Conservation (phyloP, 352 stramenopile species). For the Globisporangium perplexum region DNA sequence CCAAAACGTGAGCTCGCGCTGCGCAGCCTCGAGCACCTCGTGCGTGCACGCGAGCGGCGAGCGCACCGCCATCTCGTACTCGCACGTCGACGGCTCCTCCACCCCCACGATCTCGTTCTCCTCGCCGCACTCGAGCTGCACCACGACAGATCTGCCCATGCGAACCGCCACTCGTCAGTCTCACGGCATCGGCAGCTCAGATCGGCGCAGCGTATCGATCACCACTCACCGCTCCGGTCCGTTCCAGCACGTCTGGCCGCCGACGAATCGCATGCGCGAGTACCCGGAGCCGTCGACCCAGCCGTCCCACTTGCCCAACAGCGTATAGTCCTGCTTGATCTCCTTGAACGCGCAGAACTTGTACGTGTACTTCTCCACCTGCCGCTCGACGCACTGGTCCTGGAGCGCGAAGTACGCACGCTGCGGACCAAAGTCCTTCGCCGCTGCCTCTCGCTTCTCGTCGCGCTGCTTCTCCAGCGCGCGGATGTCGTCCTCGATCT, state of each 20-base stretch:
- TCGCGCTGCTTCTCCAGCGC: slow-evolving; percentile 48
- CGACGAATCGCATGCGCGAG: slow-evolving; percentile 66
- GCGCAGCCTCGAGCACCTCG: slow-evolving; percentile 31
- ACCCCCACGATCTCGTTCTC: slow-evolving; percentile 84
- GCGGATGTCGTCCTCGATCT: slow-evolving; percentile 61
- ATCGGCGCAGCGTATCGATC: background rate
- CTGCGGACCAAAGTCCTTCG: slow-evolving; percentile 63
- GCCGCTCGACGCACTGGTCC: slow-evolving; percentile 69
- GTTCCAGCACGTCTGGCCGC: slow-evolving; percentile 90
- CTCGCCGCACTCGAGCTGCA: slow-evolving; percentile 74
- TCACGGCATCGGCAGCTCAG: background rate
- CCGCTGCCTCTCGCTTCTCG: slow-evolving; percentile 28
- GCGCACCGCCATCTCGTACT: slow-evolving; percentile 86
- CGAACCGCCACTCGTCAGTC: background rate
- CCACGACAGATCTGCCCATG: slow-evolving; percentile 40
- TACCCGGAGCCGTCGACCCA: slow-evolving; percentile 33
- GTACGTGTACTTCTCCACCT: slow-evolving; percentile 87
- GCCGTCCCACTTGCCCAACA: slow-evolving; percentile 69
- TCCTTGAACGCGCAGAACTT: slow-evolving; percentile 84
- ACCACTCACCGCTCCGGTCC: slow-evolving; percentile 59
- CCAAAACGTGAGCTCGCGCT: slow-evolving; percentile 54
- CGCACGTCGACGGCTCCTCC: slow-evolving; percentile 90
- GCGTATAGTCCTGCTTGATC: slow-evolving; percentile 74
- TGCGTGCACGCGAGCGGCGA: slow-evolving; percentile 58
- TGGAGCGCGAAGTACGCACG: slow-evolving; percentile 71